These are phyloP conservation scores for Pythium brachiatum DNA, from an alignment of 352 stramenopile species.

Conservation along the genomic window DNA sequence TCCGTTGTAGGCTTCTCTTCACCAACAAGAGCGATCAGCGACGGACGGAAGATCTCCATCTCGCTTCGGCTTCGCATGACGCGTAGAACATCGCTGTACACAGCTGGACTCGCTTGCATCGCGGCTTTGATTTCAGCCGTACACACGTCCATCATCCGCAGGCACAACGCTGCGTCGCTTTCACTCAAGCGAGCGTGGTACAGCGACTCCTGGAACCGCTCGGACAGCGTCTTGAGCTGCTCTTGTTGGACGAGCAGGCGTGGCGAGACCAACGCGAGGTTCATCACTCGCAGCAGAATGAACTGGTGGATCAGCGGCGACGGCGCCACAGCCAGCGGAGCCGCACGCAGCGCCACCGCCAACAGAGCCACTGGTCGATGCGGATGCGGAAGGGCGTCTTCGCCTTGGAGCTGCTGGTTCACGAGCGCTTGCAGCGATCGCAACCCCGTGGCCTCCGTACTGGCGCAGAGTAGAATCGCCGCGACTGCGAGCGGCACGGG, in stretches of 20 bases:
- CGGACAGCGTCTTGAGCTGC: background rate
- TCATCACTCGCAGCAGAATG: slow-evolving; percentile 7
- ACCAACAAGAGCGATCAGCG: background rate
- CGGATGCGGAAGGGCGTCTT: slow-evolving; percentile 8
- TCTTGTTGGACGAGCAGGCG: background rate
- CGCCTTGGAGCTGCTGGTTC: background rate
- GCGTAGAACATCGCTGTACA: background rate
- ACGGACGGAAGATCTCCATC: slow-evolving; percentile 7
- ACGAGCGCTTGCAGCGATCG: background rate
- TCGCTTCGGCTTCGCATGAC: slow-evolving; percentile 5
- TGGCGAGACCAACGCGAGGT: slow-evolving; percentile 6
- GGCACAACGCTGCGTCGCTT: background rate
- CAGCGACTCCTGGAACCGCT: slow-evolving; percentile 11
- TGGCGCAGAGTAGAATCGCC: slow-evolving; percentile 6
- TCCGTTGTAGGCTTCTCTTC: background rate
- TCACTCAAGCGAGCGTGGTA: slow-evolving; percentile 1
- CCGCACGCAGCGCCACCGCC: background rate
- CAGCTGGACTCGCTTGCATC: background rate
- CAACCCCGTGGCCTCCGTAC: background rate
- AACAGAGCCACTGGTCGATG: slow-evolving; percentile 1
- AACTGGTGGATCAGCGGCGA: slow-evolving; percentile 17
- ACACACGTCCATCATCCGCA: slow-evolving; percentile 4
- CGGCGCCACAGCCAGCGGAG: background rate
- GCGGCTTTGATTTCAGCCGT: slow-evolving; percentile 1
- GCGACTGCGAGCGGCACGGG: background rate